phyloP scores from a whole-genome alignment of 2,329 filamentous ascomycete species.

The Calonectria pteridis region DNA sequence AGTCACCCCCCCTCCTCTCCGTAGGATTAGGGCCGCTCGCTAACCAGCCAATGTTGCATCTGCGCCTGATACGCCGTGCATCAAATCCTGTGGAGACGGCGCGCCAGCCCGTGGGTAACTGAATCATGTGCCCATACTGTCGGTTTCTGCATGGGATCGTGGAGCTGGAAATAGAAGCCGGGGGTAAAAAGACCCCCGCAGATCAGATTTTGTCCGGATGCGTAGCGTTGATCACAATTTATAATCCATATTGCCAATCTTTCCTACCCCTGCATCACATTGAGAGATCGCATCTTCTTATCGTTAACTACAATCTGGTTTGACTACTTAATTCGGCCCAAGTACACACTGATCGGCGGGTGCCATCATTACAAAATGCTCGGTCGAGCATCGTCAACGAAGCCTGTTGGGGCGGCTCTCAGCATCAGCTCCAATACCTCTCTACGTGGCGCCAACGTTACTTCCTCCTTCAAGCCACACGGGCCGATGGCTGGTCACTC shows the following conservation, averaged over 20 bases:
- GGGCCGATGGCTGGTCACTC: not conserved
- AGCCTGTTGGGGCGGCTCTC: not conserved
- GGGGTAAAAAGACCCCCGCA: not conserved
- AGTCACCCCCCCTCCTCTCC: too few species aligned
- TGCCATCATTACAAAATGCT: not conserved
- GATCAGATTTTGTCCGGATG: not conserved
- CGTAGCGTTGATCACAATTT: not conserved
- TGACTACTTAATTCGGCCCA: not conserved
- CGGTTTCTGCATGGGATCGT: not conserved
- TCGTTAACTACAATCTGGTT: not conserved
- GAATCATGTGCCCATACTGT: not conserved
- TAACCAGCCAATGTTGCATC: not conserved
- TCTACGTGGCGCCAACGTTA: not conserved
- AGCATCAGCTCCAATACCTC: not conserved
- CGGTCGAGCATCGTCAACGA: not conserved
- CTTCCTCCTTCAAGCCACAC: not conserved
- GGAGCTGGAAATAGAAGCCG: not conserved
- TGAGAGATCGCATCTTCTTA: not conserved
- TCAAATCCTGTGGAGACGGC: not conserved
- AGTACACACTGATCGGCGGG: not conserved
- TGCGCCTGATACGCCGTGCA: slow-evolving; percentile 4
- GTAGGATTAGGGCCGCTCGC: not conserved
- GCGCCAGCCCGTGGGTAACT: not conserved
- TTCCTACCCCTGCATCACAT: not conserved
- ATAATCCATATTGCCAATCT: not conserved